phyloP scores from a whole-genome alignment of 2,329 filamentous ascomycete species.

The Nothopassalora personata region DNA sequence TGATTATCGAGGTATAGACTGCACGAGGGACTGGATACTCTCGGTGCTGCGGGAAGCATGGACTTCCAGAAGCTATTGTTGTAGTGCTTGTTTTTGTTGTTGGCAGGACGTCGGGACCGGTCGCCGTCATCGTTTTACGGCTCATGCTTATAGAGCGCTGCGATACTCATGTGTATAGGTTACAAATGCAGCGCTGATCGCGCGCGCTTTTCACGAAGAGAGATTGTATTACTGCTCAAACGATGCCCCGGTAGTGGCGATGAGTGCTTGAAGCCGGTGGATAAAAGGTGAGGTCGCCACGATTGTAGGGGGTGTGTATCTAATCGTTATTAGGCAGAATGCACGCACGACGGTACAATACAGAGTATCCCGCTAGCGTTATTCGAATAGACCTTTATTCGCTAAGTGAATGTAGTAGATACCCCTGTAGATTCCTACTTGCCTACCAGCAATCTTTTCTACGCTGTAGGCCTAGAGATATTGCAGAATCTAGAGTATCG shows the following conservation, averaged over 20 bases:
- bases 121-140: background rate
- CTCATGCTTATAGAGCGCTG: background rate
- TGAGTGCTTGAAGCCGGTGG: background rate
- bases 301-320: too few species aligned
- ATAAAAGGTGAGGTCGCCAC: background rate
- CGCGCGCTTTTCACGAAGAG: background rate
- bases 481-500: too few species aligned
- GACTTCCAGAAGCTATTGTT: background rate
- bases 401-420: too few species aligned
- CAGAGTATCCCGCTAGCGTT: too few species aligned
- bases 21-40: constrained; percentile 1
- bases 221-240: background rate
- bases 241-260: background rate
- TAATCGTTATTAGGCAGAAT: too few species aligned
- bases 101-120: background rate
- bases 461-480: too few species aligned
- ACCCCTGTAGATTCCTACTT: too few species aligned
- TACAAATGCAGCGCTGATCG: background rate
- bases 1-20: background rate
- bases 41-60: background rate
- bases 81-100: background rate
- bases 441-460: too few species aligned
- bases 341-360: too few species aligned
- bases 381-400: too few species aligned
- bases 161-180: background rate